Evolutionary conservation across 2,329 filamentous ascomycete species (phyloP).

Genomic region (Alternaria arborescens): DNA sequence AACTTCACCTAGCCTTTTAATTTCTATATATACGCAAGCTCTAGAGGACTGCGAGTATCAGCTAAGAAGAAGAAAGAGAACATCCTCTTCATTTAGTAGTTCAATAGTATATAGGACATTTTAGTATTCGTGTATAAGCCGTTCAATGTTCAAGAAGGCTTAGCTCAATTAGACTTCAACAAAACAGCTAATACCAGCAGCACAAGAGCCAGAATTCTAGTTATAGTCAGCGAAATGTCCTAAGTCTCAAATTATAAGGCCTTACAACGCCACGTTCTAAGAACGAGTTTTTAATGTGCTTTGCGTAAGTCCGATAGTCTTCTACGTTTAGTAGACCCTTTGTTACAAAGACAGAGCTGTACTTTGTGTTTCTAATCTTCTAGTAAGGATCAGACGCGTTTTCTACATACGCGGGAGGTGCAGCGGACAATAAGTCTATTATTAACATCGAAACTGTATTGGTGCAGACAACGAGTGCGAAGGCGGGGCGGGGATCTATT

Average conservation of each 20-base stretch:
- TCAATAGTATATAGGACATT: background rate
- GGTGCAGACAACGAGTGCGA: no score
- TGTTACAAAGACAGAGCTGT: background rate
- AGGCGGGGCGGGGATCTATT: no score
- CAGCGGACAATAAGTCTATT: background rate
- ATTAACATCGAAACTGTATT: no score
- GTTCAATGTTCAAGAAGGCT: background rate
- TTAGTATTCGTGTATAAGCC: background rate
- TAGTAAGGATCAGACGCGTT: background rate
- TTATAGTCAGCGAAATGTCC: no score
- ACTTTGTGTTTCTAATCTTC: background rate
- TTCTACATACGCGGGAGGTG: background rate
- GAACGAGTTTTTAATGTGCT: background rate
- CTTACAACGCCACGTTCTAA: background rate
- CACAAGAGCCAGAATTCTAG: background rate
- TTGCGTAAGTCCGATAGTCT: background rate
- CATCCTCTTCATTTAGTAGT: background rate
- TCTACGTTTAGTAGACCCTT: background rate
- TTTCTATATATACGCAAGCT: slow-evolving; percentile 3
- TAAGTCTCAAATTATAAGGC: no score
- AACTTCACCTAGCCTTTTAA: slow-evolving; percentile 19
- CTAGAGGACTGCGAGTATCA: background rate
- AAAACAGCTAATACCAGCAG: background rate
- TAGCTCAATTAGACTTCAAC: background rate
- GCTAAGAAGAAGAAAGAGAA: slow-evolving; percentile 7